These are phyloP conservation scores for Metschnikowia koreensis DNA, from an alignment of 805 yeast species.

Conservation along the genomic window DNA sequence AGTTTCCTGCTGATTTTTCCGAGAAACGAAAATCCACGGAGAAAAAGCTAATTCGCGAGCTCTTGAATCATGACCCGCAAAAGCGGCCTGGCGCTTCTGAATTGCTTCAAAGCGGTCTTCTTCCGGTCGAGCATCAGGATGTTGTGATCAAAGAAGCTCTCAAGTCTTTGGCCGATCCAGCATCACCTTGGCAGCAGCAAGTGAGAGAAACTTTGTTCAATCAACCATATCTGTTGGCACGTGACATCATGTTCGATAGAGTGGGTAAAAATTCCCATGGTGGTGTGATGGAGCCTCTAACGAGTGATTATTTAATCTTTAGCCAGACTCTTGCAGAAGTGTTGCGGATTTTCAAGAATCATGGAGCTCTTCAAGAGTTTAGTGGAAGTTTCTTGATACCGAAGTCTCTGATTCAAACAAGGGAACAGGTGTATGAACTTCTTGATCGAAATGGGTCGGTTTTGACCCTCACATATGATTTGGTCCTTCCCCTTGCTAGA, in stretches of 20 bases:
- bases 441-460: slow-evolving; percentile 86
- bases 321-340: slow-evolving; percentile 61
- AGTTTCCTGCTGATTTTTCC: slow-evolving; percentile 71
- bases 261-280: slow-evolving; percentile 26
- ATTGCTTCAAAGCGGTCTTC: slow-evolving; percentile 72
- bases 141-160: slow-evolving; percentile 85
- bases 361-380: slow-evolving; percentile 83
- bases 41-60: slow-evolving; percentile 58
- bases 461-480: slow-evolving; percentile 83
- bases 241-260: slow-evolving; percentile 78
- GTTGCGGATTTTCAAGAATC: slow-evolving; percentile 62
- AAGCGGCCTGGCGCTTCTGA: slow-evolving; percentile 78
- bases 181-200: slow-evolving; percentile 92
- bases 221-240: slow-evolving; percentile 81
- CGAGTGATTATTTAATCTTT: slow-evolving; percentile 53
- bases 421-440: slow-evolving; percentile 71
- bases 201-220: slow-evolving; percentile 83
- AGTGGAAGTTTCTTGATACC: slow-evolving; percentile 73
- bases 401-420: slow-evolving; percentile 62
- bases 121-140: slow-evolving; percentile 90
- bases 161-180: slow-evolving; percentile 79
- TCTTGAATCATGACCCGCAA: slow-evolving; percentile 77
- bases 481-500: slow-evolving; percentile 88
- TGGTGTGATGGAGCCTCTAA: slow-evolving; percentile 26
- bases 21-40: slow-evolving; percentile 53